phyloP scores from a whole-genome alignment of 805 yeast genomes.

The Starmerella geochares region DNA sequence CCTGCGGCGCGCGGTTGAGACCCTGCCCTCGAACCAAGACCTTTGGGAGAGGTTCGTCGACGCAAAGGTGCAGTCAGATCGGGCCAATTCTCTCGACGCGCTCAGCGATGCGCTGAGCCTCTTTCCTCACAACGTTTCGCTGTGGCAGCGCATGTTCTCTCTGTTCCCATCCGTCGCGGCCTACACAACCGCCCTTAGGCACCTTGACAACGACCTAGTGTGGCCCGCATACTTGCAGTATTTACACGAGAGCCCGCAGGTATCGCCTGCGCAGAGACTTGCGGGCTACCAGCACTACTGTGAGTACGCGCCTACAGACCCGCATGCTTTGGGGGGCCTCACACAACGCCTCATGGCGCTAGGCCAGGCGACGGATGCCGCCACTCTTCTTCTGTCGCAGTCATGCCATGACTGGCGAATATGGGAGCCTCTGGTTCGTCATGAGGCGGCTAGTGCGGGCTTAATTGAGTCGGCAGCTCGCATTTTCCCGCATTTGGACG shows the following conservation, averaged over 20 bases:
- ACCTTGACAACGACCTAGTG: slow-evolving; percentile 44
- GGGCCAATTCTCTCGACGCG: background rate
- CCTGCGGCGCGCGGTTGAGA: slow-evolving; percentile 15
- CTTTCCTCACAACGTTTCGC: slow-evolving; percentile 9
- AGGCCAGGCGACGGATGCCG: slow-evolving; percentile 4
- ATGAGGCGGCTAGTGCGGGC: background rate
- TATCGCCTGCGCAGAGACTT: background rate
- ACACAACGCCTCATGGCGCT: background rate
- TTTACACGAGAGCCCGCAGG: slow-evolving; percentile 29
- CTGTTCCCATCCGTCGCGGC: slow-evolving; percentile 30
- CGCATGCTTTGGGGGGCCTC: background rate
- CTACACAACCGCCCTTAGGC: slow-evolving; percentile 43
- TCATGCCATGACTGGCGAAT: background rate
- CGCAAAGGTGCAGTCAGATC: background rate
- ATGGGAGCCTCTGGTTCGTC: slow-evolving; percentile 9
- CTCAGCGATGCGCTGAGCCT: slow-evolving; percentile 14
- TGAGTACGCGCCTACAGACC: background rate
- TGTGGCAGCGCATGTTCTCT: slow-evolving; percentile 15
- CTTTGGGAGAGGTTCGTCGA: slow-evolving; percentile 10
- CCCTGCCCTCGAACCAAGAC: slow-evolving; percentile 11
- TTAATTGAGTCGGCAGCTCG: slow-evolving; percentile 5
- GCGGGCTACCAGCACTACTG: slow-evolving; percentile 3
- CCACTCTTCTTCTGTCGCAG: background rate
- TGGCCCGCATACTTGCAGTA: slow-evolving; percentile 47
- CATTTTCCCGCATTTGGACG: slow-evolving; percentile 2